phyloP scores from a whole-genome alignment of 192 early-diverging fungal genomes.

The Coemansia sp. region DNA sequence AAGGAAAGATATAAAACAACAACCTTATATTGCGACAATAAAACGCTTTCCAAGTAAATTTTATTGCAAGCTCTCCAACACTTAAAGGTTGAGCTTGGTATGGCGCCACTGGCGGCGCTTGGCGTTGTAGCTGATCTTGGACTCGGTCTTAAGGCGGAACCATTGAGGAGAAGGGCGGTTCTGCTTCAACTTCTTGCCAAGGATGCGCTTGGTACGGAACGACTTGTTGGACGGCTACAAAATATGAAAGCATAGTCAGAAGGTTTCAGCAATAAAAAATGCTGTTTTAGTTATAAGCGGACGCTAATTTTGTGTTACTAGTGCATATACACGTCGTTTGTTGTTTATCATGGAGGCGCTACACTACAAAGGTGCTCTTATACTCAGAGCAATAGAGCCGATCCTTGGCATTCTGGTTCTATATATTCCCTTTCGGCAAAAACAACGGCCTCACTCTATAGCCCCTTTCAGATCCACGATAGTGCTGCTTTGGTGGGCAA shows the following conservation, averaged over 20 bases:
- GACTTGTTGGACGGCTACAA: constrained; percentile 95
- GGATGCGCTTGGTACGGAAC: constrained; percentile 94
- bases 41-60: not conserved
- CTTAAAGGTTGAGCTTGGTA: constrained; percentile 96
- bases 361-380: no score
- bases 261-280: not conserved
- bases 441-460: no score
- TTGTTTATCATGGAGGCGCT: no score
- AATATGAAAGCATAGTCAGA: not conserved
- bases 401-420: no score
- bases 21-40: not conserved
- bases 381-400: no score
- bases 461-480: no score
- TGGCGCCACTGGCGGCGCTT: constrained; percentile 99
- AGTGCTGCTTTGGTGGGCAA: no score
- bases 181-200: constrained; percentile 99
- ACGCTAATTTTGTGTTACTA: no score
- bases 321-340: no score
- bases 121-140: constrained; percentile 96
- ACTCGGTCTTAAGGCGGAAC: constrained; percentile 94
- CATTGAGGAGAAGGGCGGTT: constrained; percentile 98
- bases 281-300: not conserved
- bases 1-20: not conserved
- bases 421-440: no score
- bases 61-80: not conserved